Evolutionary conservation across 306 rosid genomes (phyloP), one percentile per base, ranked within the genome.

Genomic region (Lathyrus aphaca): DNA sequence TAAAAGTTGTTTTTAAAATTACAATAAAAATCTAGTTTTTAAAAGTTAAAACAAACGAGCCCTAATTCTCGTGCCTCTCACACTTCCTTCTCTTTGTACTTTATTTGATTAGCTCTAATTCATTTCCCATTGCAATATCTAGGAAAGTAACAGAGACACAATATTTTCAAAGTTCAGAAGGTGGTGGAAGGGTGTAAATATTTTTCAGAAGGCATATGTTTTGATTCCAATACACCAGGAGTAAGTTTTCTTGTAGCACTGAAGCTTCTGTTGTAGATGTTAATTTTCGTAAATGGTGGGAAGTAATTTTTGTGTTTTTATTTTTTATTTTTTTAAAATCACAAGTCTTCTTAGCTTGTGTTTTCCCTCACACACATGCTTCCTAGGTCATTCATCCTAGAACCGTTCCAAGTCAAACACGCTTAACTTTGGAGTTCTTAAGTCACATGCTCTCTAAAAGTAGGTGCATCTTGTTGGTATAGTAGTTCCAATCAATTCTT

Each of bases 131-230:
- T 79, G 61, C 69, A 75, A 71, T 66, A 74, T 82, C 68, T 64
- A 90, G 98, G 80, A 80, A 64, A 80, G 72, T 64, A 84, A 80
- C 76, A 82, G 75, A 66, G 88, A 81, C 60, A 50, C 72, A 6
- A 77, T 74, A 79, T 93, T 85, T 82, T 67, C 66, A 72, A 94
- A 86, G 90, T 87, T 94, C 75, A 85, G 97, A 83, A 88, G 97
- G 77, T 94, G 98, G 98, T 94, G 98, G 98, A 94, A 87, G 73
- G 97, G 98, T 74, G 89, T 90, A 58, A 85, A 86, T 83, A 81
- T 94, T 77, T 94, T 94, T 79, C 82, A 90, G 82, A 94, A 94
- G 86, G 89, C 96, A 13, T 94, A 90, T 59, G 68, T 94, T 70
- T 88, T 94, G 74, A 86, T 94, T 83, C 97, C 98, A 3, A 85